Evolutionary conservation across 306 rosid genomes (phyloP).

Genomic region (Medicago lupulina): DNA sequence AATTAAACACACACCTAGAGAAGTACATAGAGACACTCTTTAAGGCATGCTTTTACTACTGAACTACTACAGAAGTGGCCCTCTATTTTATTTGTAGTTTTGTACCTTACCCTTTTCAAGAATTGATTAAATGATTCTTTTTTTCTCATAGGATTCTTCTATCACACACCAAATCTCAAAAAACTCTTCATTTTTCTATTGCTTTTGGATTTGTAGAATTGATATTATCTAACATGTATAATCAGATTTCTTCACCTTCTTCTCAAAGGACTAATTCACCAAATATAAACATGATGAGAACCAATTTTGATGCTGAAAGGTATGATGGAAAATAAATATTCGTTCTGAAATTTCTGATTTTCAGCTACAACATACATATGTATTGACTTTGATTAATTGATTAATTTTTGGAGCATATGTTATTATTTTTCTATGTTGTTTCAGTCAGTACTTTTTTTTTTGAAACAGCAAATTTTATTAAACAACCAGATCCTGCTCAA

Average conservation of each 20-base stretch:
- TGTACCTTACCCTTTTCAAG: constrained; percentile 41
- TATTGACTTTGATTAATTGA: constrained; percentile 3
- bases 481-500: no score
- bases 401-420: constrained; percentile 35
- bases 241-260: constrained; percentile 54
- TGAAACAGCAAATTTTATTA: no score
- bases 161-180: constrained; percentile 22
- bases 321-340: constrained; percentile 23
- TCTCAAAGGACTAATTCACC: constrained; percentile 59
- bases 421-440: constrained; percentile 42
- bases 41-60: constrained; percentile 55
- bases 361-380: background rate
- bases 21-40: constrained; percentile 46
- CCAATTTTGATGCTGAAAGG: constrained; percentile 58
- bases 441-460: constrained; percentile 49
- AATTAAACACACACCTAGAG: constrained; percentile 48
- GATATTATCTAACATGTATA: constrained; percentile 60
- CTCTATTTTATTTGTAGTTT: constrained; percentile 51
- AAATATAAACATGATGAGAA: constrained; percentile 53
- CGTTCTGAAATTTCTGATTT: background rate
- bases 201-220: constrained; percentile 34
- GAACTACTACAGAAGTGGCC: constrained; percentile 59
- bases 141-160: constrained; percentile 26
- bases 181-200: constrained; percentile 28
- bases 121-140: constrained; percentile 42